These are phyloP conservation scores for Rhynchospora breviuscula DNA, from an alignment of 176 grass and related monocot species.

Conservation along the genomic window DNA sequence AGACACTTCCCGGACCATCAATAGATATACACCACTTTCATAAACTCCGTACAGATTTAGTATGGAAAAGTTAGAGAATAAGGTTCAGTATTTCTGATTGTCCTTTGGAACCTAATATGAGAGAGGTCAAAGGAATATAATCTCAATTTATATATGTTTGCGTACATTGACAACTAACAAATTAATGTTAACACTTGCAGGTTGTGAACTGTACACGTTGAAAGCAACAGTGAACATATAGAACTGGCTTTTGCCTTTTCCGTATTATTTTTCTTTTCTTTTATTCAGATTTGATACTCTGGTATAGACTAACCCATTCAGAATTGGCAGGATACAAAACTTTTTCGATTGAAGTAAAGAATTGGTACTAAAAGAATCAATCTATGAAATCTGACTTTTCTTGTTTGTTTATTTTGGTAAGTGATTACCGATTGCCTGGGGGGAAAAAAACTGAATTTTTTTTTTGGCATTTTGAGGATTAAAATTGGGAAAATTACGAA, in stretches of 20 bases:
- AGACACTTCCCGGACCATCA: neutral
- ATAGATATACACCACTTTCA: neutral
- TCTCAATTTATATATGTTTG: neutral
- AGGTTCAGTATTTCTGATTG: neutral
- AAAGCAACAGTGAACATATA: neutral
- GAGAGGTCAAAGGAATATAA: neutral
- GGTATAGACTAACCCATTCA: neutral
- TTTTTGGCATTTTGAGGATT: too few relatives aligned
- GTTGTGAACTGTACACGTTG: neutral
- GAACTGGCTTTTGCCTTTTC: neutral
- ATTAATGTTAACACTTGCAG: neutral
- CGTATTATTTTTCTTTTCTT: neutral
- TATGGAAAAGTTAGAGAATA: neutral
- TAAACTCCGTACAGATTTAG: neutral
- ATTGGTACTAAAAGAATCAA: neutral
- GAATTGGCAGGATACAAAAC: neutral
- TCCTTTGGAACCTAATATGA: neutral
- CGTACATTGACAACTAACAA: neutral
- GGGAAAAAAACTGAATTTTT: too few relatives aligned
- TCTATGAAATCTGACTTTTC: neutral
- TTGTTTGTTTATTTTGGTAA: neutral
- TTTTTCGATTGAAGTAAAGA: neutral
- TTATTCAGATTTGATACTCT: neutral
- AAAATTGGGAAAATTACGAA: too few relatives aligned
- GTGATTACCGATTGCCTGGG: too few relatives aligned